Percentiles rank a stretch among this genome's conserved stretches.
These are phyloP conservation scores for Globisporangium acanthophoron DNA, from an alignment of 352 stramenopile genomes.

Conservation along the genomic window DNA sequence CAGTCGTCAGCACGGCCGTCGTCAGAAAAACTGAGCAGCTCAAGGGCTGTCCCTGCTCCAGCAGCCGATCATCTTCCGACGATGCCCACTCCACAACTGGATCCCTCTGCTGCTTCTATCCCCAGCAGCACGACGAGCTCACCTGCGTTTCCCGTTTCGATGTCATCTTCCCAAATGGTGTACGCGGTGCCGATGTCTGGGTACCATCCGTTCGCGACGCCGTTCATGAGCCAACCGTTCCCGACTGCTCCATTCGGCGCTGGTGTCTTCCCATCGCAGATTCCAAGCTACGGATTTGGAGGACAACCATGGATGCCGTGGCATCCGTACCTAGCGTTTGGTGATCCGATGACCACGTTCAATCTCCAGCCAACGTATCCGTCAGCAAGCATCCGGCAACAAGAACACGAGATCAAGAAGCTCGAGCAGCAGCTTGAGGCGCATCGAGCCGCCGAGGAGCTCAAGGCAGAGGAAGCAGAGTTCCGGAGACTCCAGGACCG, in stretches of 20 bases:
- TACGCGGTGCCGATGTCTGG: neutral
- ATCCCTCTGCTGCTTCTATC: neutral
- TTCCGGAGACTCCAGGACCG: slow-evolving; percentile 13
- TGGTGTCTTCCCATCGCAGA: neutral
- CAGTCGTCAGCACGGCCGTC: too few relatives aligned
- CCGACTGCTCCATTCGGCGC: neutral
- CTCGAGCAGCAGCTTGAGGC: slow-evolving; percentile 14
- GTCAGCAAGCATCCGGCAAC: slow-evolving; percentile 1
- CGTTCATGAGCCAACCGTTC: slow-evolving; percentile 1
- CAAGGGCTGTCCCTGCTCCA: neutral
- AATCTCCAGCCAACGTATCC: neutral
- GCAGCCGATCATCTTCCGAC: neutral
- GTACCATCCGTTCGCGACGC: neutral
- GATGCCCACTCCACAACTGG: neutral
- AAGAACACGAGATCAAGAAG: slow-evolving; percentile 14
- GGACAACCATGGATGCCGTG: neutral
- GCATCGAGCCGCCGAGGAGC: slow-evolving; percentile 4
- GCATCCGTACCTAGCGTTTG: neutral
- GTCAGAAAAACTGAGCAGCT: neutral
- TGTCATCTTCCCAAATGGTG: neutral
- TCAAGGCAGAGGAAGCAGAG: slow-evolving; percentile 7
- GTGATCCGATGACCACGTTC: neutral
- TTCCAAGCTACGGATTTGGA: neutral
- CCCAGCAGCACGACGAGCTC: neutral
- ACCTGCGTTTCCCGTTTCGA: neutral